Conservation (phyloP, 345 rosid genomes). For the Lumnitzera racemosa region DNA sequence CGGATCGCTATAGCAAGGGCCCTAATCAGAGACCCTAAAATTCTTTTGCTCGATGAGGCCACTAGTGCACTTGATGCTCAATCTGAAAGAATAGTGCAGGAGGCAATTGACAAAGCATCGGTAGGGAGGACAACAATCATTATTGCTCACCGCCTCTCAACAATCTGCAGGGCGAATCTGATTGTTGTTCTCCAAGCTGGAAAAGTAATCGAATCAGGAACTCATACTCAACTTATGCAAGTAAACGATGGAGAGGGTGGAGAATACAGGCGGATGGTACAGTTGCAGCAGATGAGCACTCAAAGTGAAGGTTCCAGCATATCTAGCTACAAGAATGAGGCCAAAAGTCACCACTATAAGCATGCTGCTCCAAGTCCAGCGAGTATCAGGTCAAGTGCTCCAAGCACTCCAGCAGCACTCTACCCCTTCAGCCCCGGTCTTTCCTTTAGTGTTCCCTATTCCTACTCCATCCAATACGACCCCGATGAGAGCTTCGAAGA, state of each 20-base stretch:
- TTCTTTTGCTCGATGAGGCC: constrained; percentile 62
- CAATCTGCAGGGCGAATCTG: constrained; percentile 37
- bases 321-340: constrained; percentile 15
- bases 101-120: constrained; percentile 52
- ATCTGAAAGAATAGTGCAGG: constrained; percentile 58
- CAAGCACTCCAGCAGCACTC: constrained; percentile 34
- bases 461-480: constrained; percentile 37
- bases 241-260: constrained; percentile 27
- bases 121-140: constrained; percentile 53
- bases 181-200: constrained; percentile 54
- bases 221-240: constrained; percentile 42
- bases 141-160: constrained; percentile 60
- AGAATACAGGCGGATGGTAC: constrained; percentile 42
- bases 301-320: constrained; percentile 20
- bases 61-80: constrained; percentile 65
- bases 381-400: constrained; percentile 34
- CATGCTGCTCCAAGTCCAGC: constrained; percentile 32
- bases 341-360: constrained; percentile 12
- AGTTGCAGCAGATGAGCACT: constrained; percentile 30
- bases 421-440: constrained; percentile 53
- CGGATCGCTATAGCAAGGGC: constrained; percentile 69
- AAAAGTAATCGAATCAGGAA: constrained; percentile 52
- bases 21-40: constrained; percentile 52
- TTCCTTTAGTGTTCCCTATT: constrained; percentile 52
- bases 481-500: constrained; percentile 28